Conservation (phyloP, 2,329 filamentous ascomycete genomes). For the Aspergillus spinulosporus region DNA sequence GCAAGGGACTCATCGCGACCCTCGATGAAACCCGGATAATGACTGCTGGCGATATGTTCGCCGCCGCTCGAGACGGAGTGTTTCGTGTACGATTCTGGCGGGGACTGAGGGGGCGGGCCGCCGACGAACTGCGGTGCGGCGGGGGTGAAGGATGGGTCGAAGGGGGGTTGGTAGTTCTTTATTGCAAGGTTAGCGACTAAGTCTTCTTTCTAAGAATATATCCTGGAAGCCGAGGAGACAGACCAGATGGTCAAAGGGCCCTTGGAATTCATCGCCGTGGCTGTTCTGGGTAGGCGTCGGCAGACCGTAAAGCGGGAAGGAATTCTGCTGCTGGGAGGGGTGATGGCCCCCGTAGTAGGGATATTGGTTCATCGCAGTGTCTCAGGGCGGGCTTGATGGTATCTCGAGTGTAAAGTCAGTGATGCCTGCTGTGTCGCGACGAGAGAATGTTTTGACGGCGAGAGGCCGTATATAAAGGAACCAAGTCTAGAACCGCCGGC, state of each 20-base stretch:
- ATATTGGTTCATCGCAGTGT: slow-evolving; percentile 16
- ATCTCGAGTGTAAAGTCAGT: not conserved
- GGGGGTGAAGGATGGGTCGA: slow-evolving; percentile 40
- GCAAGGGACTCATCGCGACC: slow-evolving; percentile 27
- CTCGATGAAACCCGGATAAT: slow-evolving; percentile 32
- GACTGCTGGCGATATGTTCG: slow-evolving; percentile 24
- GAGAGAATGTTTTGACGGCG: not conserved
- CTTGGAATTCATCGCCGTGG: slow-evolving; percentile 48
- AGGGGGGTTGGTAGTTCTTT: slow-evolving; percentile 37
- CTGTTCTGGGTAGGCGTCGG: slow-evolving; percentile 34
- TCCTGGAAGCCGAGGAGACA: not conserved
- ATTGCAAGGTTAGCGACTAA: not conserved
- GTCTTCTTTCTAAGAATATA: slow-evolving; percentile 11
- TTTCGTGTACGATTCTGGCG: slow-evolving; percentile 38
- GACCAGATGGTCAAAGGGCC: slow-evolving; percentile 39
- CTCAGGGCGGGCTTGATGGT: not conserved
- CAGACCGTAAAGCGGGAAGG: slow-evolving; percentile 15
- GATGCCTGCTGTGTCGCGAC: not conserved
- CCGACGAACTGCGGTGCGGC: slow-evolving; percentile 15
- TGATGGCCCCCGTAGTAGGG: slow-evolving; percentile 13
- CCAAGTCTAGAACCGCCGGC: slow-evolving; percentile 3
- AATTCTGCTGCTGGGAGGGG: slow-evolving; percentile 9
- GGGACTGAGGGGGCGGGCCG: slow-evolving; percentile 34
- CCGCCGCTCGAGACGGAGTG: slow-evolving; percentile 32
- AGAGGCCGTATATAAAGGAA: slow-evolving; percentile 5